Evolutionary conservation across 2,329 filamentous ascomycete genomes (phyloP), one percentile per base, ranked within the genome.

Genomic region (Botrytis aclada): DNA sequence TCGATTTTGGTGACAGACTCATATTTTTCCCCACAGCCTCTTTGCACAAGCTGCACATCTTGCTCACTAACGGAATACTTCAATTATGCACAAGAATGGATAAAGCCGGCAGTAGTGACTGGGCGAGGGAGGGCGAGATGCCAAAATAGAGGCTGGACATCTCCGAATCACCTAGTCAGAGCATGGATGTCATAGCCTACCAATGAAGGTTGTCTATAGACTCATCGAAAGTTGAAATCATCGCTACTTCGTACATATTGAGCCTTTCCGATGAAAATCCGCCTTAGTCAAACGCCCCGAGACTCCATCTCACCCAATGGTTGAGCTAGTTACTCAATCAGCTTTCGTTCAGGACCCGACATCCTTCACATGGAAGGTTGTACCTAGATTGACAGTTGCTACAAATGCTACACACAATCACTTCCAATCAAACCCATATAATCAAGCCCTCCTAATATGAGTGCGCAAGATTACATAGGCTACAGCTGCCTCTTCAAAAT

Each of bases 21-120:
- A 54, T 4, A 39, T 25, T n/a, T 67, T 67, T 65, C 64, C 25
- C 64, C 76, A 79, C 76, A 79, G 78, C 78, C 78, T 79, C 77
- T 75, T 73, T 78, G 75, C 70, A 70, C 72, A 75, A 78, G 76
- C 75, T 77, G 77, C 75, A 77, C 75, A 72, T 29, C 56, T 75
- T 74, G n/a, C 18, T 58, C 43, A 51, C 25, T 66, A 29, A 39
- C 32, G 63, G 65, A 56, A 41, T 67, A 32, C 47, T 54, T n/a
- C 58, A 39, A 41, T 18, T 41, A 67, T 69, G 47, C 47, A 56
- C 65, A 67, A 41, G 39, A 51, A 67, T 67, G 65, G 64, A 54
- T 67, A 67, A 39, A 67, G 45, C 16, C 47, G 45, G 25, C 45
- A 67, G 47, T 56, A 56, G 34, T 41, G 29, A 41, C 65, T 67